These are phyloP conservation scores for Colletotrichum australisinense DNA, from an alignment of 2,329 filamentous ascomycete species.

Conservation along the genomic window DNA sequence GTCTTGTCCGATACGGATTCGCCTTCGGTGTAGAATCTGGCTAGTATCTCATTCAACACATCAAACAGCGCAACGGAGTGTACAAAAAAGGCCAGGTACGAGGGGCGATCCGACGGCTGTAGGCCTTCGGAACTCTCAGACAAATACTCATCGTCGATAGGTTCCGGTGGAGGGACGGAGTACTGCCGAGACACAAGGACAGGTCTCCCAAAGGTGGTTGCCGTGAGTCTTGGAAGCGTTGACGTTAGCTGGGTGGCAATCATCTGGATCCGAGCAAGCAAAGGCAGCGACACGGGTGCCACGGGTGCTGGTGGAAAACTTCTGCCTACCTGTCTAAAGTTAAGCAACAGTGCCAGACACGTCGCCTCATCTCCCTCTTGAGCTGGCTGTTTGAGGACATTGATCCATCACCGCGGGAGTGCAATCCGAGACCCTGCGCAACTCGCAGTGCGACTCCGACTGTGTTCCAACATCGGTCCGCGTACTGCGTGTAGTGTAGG, in stretches of 20 bases:
- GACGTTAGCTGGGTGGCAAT: not conserved
- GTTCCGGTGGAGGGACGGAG: constrained; percentile 35
- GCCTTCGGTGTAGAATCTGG: constrained; percentile 6
- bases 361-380: constrained; percentile 42
- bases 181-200: constrained; percentile 36
- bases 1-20: not conserved
- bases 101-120: constrained; percentile 38
- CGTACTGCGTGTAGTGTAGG: constrained; percentile 42
- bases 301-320: not conserved
- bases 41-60: constrained; percentile 12
- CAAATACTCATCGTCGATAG: constrained; percentile 46
- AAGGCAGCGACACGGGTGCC: too few relatives aligned
- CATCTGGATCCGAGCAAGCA: not conserved
- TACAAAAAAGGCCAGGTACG: constrained; percentile 39
- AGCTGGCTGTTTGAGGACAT: constrained; percentile 36
- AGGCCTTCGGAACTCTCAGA: constrained; percentile 36
- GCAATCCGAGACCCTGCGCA: constrained; percentile 43
- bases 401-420: constrained; percentile 30
- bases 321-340: constrained; percentile 41
- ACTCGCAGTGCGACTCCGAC: constrained; percentile 43
- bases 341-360: constrained; percentile 45
- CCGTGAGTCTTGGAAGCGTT: constrained; percentile 34
- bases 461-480: constrained; percentile 45
- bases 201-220: constrained; percentile 44
- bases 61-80: constrained; percentile 37